Conservation (phyloP, 768 basidiomycete species). For the Leucocoprinus sp. region DNA sequence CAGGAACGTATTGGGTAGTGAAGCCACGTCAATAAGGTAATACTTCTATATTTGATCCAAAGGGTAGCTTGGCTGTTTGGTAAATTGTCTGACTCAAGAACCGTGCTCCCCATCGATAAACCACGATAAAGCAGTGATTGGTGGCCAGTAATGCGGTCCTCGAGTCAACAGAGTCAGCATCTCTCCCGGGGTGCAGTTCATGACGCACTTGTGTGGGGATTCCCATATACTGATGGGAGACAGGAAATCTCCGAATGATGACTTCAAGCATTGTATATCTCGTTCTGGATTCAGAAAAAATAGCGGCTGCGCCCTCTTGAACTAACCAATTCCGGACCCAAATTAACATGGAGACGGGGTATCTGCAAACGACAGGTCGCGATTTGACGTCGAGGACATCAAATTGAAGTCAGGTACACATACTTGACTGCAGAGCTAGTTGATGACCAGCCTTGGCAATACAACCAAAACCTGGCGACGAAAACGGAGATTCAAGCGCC, state of each 20-base stretch:
- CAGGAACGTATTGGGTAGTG: constrained; percentile 5
- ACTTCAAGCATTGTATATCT: constrained; percentile 8
- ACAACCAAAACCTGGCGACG: constrained; percentile 19
- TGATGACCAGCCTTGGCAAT: constrained; percentile 4
- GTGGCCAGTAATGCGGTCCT: not conserved
- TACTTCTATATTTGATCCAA: too few species aligned
- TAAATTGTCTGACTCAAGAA: not conserved
- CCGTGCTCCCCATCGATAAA: not conserved
- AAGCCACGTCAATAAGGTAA: too few species aligned
- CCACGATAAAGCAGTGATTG: not conserved
- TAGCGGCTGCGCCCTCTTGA: constrained; percentile 10
- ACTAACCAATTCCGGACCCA: constrained; percentile 14
- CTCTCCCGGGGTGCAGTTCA: too few species aligned
- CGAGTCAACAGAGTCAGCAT: too few species aligned
- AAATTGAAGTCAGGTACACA: constrained; percentile 16
- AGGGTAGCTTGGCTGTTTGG: too few species aligned
- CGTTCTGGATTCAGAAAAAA: constrained; percentile 6
- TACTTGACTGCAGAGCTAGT: constrained; percentile 2
- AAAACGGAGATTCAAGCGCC: constrained; percentile 16
- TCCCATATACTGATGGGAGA: too few species aligned
- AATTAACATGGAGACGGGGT: constrained; percentile 11
- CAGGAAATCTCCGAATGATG: constrained; percentile 11
- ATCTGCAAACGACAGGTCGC: constrained; percentile 11
- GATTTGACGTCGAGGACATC: constrained; percentile 14
- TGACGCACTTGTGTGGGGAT: too few species aligned